phyloP scores from a whole-genome alignment of 176 grass and related monocot species.

The Elaeis guineensis region DNA sequence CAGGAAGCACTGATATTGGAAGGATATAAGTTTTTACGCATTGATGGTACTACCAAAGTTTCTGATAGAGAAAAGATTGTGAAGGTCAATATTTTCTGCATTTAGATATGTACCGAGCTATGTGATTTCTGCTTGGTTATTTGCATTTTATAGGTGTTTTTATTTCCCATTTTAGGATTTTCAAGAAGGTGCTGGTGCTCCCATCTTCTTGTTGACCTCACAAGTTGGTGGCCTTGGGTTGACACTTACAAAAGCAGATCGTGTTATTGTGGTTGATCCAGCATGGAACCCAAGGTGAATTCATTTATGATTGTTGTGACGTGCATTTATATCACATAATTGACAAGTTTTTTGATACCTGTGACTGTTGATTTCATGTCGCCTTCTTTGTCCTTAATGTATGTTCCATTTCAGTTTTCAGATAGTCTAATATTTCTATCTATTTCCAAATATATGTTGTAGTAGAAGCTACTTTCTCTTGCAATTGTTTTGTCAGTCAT shows the following conservation, averaged over 20 bases:
- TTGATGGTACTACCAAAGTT: conserved; percentile 73
- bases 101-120: not conserved
- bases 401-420: too few relatives aligned
- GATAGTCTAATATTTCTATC: too few relatives aligned
- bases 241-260: conserved; percentile 89
- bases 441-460: too few relatives aligned
- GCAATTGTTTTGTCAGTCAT: too few relatives aligned
- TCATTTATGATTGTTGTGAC: not conserved
- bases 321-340: too few relatives aligned
- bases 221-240: conserved; percentile 98
- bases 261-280: conserved; percentile 92
- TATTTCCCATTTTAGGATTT: conserved; percentile 47
- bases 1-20: conserved; percentile 71
- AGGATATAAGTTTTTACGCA: conserved; percentile 73
- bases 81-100: conserved; percentile 40
- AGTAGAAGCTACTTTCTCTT: too few relatives aligned
- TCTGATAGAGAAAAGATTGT: conserved; percentile 75
- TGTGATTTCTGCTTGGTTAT: not conserved
- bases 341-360: too few relatives aligned
- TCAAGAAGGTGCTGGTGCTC: conserved; percentile 68
- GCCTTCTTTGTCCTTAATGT: too few relatives aligned
- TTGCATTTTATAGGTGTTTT: conserved; percentile 1
- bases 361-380: too few relatives aligned
- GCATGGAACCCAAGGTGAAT: conserved; percentile 92
- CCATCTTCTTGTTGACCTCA: conserved; percentile 84